Percentiles rank a stretch among this genome's conserved stretches.
phyloP scores from a whole-genome alignment of 805 yeast species.

The Kodamaea neixiangensis region DNA sequence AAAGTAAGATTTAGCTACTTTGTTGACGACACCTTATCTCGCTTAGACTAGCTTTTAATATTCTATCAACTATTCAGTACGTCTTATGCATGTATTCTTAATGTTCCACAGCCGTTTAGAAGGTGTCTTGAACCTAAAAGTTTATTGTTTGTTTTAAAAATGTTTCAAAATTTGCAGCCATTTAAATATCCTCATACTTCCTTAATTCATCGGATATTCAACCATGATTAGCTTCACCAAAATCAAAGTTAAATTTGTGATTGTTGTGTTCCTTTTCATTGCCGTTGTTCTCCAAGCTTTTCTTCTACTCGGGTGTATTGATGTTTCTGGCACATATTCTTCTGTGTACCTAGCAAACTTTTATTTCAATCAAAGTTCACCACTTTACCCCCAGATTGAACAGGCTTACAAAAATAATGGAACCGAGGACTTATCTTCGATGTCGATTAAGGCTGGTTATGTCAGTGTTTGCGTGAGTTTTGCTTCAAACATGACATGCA shows the following conservation, averaged over 20 bases:
- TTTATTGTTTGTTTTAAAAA: background rate
- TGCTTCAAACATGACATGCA: constrained; percentile 35
- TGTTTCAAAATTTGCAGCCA: background rate
- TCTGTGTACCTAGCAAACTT: constrained; percentile 52
- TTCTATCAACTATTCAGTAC: no score
- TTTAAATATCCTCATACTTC: background rate
- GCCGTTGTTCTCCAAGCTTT: constrained; percentile 54
- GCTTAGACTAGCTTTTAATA: no score
- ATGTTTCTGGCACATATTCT: constrained; percentile 41
- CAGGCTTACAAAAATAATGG: constrained; percentile 16
- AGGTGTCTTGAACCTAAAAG: background rate
- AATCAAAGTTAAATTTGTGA: constrained; percentile 35
- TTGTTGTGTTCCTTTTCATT: constrained; percentile 46
- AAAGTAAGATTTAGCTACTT: no score
- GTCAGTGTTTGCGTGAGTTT: constrained; percentile 55
- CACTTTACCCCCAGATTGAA: constrained; percentile 39
- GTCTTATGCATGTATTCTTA: background rate
- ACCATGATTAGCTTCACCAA: background rate
- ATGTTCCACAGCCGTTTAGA: background rate
- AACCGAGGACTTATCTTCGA: constrained; percentile 20
- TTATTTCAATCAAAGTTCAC: constrained; percentile 48
- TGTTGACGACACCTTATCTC: no score
- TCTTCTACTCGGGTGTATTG: constrained; percentile 57
- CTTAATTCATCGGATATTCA: constrained; percentile 4
- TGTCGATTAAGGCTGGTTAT: constrained; percentile 55